Conservation (phyloP, 371 early-diverging fungal genomes). For the Phascolomyces articulosus region DNA sequence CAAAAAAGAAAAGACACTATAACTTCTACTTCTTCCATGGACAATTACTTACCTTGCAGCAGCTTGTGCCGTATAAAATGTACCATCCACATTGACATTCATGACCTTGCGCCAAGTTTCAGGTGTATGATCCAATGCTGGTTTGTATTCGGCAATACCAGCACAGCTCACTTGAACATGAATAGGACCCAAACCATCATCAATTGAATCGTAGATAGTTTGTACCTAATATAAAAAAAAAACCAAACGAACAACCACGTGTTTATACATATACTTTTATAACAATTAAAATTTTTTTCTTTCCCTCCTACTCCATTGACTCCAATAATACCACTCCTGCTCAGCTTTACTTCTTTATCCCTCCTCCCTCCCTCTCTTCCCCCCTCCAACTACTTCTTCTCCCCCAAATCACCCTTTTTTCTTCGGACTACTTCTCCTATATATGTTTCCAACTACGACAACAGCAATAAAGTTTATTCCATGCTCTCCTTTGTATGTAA, state of each 20-base stretch:
- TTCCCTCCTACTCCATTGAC: too few species aligned
- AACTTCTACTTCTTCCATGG: not conserved
- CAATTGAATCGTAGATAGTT: conserved; percentile 19
- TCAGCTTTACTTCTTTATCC: not conserved
- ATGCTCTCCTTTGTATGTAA: too few species aligned
- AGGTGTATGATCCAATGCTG: conserved; percentile 26
- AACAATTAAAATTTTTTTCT: too few species aligned
- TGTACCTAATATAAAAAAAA: conserved; percentile 21
- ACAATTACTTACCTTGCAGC: conserved; percentile 20
- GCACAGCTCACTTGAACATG: conserved; percentile 34
- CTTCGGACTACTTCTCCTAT: too few species aligned
- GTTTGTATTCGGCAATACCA: conserved; percentile 27
- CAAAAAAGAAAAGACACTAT: not conserved
- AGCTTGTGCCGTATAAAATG: conserved; percentile 34
- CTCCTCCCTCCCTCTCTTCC: not conserved
- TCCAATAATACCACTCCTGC: not conserved
- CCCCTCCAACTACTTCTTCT: not conserved
- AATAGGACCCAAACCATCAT: conserved; percentile 23
- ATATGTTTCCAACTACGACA: too few species aligned
- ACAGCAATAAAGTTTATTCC: too few species aligned
- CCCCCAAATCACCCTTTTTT: not conserved
- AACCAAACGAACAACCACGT: too few species aligned
- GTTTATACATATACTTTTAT: too few species aligned
- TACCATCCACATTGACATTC: conserved; percentile 32
- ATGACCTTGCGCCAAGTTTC: conserved; percentile 29